These are phyloP conservation scores for Sicyos baderoa DNA, from an alignment of 306 rosid species.

Conservation along the genomic window DNA sequence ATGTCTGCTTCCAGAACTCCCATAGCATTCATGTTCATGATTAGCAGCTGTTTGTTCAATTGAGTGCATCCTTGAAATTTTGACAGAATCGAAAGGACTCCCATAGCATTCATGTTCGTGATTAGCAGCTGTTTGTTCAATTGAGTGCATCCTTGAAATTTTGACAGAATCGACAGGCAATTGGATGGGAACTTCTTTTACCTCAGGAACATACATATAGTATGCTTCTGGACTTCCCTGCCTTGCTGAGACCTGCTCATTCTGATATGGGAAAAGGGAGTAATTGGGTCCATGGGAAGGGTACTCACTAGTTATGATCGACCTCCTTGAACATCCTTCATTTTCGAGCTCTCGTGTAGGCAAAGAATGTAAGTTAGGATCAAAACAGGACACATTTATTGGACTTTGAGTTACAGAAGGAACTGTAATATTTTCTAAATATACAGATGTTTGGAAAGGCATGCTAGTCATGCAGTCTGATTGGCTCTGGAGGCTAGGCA, in stretches of 20 bases:
- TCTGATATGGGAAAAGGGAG: slow-evolving; percentile 22
- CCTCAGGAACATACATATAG: slow-evolving; percentile 2
- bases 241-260: slow-evolving; percentile 22
- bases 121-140: slow-evolving; percentile 13
- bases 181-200: slow-evolving; percentile 1
- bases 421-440: slow-evolving; percentile 16
- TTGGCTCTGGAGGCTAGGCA: background rate
- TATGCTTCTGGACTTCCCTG: slow-evolving; percentile 18
- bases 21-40: slow-evolving; percentile 25
- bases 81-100: slow-evolving; percentile 20
- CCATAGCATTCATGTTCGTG: slow-evolving; percentile 25
- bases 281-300: slow-evolving; percentile 21
- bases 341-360: slow-evolving; percentile 29
- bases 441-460: slow-evolving; percentile 13
- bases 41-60: slow-evolving; percentile 13
- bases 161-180: slow-evolving; percentile 13
- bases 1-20: slow-evolving; percentile 15
- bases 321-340: slow-evolving; percentile 18
- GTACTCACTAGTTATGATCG: slow-evolving; percentile 19
- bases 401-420: slow-evolving; percentile 24
- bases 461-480: slow-evolving; percentile 18
- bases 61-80: slow-evolving; percentile 13
- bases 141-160: slow-evolving; percentile 11
- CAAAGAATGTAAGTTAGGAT: slow-evolving; percentile 14
- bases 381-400: slow-evolving; percentile 12